Evolutionary conservation across 2,329 filamentous ascomycete species (phyloP), one percentile per base, ranked within the genome.

Genomic region (Fusarium acutatum): DNA sequence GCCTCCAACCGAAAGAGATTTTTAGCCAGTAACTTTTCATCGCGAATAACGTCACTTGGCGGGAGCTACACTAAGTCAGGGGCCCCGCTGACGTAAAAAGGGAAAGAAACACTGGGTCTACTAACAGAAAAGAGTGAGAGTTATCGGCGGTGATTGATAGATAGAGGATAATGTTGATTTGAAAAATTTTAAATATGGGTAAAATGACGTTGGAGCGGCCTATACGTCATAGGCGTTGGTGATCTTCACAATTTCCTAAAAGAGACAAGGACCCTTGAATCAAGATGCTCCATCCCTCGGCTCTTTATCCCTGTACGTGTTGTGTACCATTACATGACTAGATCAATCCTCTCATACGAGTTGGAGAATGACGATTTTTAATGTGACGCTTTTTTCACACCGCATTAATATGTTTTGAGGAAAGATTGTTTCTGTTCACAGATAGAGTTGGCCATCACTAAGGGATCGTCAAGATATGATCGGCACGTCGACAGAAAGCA

Each of bases 171-270:
- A n/a, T n/a, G n/a, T n/a, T n/a, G n/a, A n/a, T n/a, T n/a, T n/a
- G 26, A 65, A 65, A 69, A 69, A 0, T 53, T 69, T 69, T 69
- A 38, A 64, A 69, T 58, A 67, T 69, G 67, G 67, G 35, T 53
- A 38, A 37, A 37, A 69, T 69, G 67, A 69, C 65, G 67, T 69
- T 35, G 37, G 54, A n/a, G n/a, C n/a, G n/a, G n/a, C n/a, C n/a
- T n/a, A 41, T 68, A 68, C 66, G 66, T 68, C 66, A 68, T 68
- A 35, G 64, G 30, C 9, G 32, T 64, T 58, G 34, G 49, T 35
- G 66, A 68, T 68, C 66, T 68, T 68, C 64, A 28, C 30, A 43
- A 56, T 68, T 40, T 56, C 66, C 66, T 69, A 54, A 68, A 18
- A 18, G 41, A 58, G 66, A 54, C 47, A 37, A 38, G 50, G 41